Evolutionary conservation across 2,329 filamentous ascomycete genomes (phyloP), one percentile per base, ranked within the genome.

Genomic region (Penicillium sp.): DNA sequence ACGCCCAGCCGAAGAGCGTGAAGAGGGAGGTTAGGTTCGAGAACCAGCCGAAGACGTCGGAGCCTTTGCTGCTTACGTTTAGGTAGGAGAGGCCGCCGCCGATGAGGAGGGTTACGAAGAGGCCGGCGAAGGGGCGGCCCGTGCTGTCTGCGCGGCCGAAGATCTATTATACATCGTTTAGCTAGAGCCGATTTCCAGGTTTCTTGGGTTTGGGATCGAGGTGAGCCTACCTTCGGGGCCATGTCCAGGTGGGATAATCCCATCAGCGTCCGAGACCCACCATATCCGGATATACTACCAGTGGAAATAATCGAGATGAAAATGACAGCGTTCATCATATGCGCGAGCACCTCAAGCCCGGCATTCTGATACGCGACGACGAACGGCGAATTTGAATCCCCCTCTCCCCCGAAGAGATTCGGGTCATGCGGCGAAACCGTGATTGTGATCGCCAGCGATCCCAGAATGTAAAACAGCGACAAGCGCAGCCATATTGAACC

Each of bases 21-120:
- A 79, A 79, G 6, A 83, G 76, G 0, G 79, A 80, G 0, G 77
- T 80, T 9, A 84, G 69, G 59, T 78, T 82, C 4, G 80, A 81
- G 50, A 83, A 76, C 82, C 82, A 84, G 8, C 69, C 72, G 66
- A 83, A 83, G 26, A 82, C 81, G 6, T 77, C 71, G 0, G 75
- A 68, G 3, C 79, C 77, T 35, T 70, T 76, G 61, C 78, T 70
- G 64, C 60, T 74, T 26, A 80, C 77, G 61, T 82, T 82, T n/a
- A 83, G 75, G 58, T 80, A 81, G 21, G 73, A 68, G 7, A 81
- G 73, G 0, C 74, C 80, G 13, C 94, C 80, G 8, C 91, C 91
- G 13, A 89, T 78, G 9, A 91, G 90, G 9, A 94, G 81, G 29
- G 93, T 81, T 23, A 86, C 83, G 1, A 84, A 85, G 5, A 94